phyloP scores from a whole-genome alignment of 805 yeast species.

The Schwanniomyces sp. region DNA sequence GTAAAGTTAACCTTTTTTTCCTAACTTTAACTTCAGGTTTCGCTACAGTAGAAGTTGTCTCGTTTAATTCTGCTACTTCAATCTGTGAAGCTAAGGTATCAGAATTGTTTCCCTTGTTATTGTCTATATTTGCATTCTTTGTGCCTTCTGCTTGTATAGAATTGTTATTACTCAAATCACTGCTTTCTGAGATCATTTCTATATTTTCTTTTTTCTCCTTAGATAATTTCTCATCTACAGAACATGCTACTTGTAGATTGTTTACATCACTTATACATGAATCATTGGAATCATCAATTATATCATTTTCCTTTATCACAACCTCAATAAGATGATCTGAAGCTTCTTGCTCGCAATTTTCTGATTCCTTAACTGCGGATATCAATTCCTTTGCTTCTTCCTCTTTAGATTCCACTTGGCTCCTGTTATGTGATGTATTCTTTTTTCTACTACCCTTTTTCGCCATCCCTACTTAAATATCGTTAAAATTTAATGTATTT shows the following conservation, averaged over 20 bases:
- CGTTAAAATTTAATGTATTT: background rate
- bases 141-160: too few species aligned
- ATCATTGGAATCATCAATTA: background rate
- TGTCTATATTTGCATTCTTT: background rate
- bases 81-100: background rate
- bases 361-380: background rate
- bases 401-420: background rate
- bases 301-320: background rate
- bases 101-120: background rate
- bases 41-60: background rate
- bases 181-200: too few species aligned
- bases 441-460: background rate
- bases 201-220: background rate
- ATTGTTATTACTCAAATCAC: too few species aligned
- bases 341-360: background rate
- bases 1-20: slow-evolving; percentile 69
- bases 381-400: background rate
- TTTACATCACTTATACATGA: background rate
- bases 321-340: background rate
- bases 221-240: background rate
- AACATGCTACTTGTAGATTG: background rate
- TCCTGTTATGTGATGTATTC: background rate
- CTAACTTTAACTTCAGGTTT: slow-evolving; percentile 8
- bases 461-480: background rate
- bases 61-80: background rate